Percentiles rank a stretch among this genome's conserved stretches.
These are phyloP conservation scores for Ceriops decandra DNA, from an alignment of 345 rosid species.

Conservation along the genomic window DNA sequence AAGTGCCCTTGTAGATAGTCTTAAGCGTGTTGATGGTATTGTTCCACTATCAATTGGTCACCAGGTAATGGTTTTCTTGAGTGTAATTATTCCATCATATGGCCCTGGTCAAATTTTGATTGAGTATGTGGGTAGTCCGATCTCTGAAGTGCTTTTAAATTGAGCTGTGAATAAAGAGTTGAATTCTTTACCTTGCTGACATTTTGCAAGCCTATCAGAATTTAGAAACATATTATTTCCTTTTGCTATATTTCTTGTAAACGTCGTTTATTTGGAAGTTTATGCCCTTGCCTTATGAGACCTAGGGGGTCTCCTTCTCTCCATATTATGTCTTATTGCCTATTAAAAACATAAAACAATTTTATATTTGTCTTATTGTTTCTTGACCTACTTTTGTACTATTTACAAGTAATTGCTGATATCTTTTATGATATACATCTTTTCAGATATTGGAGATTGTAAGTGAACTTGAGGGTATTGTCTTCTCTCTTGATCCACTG, in stretches of 20 bases:
- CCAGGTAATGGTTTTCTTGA: slow-evolving; percentile 45
- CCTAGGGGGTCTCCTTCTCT: too few species aligned
- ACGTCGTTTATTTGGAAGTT: background rate
- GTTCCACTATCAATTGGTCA: slow-evolving; percentile 81
- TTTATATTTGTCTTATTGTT: background rate
- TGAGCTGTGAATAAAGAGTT: background rate
- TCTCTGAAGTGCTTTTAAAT: background rate
- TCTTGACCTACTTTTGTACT: background rate
- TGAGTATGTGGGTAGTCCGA: background rate
- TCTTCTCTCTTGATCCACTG: slow-evolving; percentile 56
- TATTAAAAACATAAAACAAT: too few species aligned
- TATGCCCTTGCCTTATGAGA: too few species aligned
- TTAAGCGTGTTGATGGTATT: slow-evolving; percentile 89
- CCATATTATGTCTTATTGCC: too few species aligned
- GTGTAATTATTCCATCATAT: background rate
- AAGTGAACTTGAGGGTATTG: slow-evolving; percentile 59
- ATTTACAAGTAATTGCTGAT: slow-evolving; percentile 6
- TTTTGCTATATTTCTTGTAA: background rate
- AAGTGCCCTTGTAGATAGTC: slow-evolving; percentile 69
- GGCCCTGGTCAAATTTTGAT: background rate
- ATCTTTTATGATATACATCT: slow-evolving; percentile 6
- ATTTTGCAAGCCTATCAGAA: background rate
- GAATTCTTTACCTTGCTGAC: background rate
- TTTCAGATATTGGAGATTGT: slow-evolving; percentile 81
- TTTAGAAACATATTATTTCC: background rate